Evolutionary conservation across 2,329 filamentous ascomycete genomes (phyloP).

Genomic region (Hypomyces perniciosus): DNA sequence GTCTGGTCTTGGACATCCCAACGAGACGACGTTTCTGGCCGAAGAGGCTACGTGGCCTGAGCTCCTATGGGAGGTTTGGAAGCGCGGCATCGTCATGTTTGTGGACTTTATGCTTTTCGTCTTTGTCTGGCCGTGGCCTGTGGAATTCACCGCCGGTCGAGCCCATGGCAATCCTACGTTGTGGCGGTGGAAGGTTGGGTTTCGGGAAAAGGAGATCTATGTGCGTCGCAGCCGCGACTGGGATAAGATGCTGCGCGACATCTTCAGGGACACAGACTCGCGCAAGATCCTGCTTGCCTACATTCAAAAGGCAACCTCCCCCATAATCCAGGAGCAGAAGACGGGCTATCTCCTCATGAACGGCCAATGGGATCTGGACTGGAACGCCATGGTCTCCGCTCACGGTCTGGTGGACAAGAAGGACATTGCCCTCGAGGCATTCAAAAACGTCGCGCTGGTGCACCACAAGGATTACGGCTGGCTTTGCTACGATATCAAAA

Average conservation of each 20-base stretch:
- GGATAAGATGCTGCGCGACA: slow-evolving; percentile 54
- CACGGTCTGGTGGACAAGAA: slow-evolving; percentile 63
- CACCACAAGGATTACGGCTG: slow-evolving; percentile 64
- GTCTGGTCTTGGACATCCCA: slow-evolving; percentile 59
- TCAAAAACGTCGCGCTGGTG: slow-evolving; percentile 65
- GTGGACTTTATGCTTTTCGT: slow-evolving; percentile 66
- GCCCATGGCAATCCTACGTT: slow-evolving; percentile 54
- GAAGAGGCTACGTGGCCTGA: slow-evolving; percentile 49
- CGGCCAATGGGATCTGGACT: slow-evolving; percentile 81
- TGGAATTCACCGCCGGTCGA: slow-evolving; percentile 61
- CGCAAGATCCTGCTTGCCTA: slow-evolving; percentile 55
- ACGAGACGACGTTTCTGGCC: slow-evolving; percentile 60
- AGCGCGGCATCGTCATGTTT: slow-evolving; percentile 60
- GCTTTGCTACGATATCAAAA: slow-evolving; percentile 53
- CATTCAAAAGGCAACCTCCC: slow-evolving; percentile 63
- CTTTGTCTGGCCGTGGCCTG: slow-evolving; percentile 67
- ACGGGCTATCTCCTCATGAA: slow-evolving; percentile 86
- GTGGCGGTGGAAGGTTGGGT: slow-evolving; percentile 73
- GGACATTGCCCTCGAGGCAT: slow-evolving; percentile 55
- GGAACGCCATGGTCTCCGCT: slow-evolving; percentile 70
- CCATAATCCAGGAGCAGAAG: slow-evolving; percentile 63
- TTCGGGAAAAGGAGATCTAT: slow-evolving; percentile 73
- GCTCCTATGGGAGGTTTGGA: slow-evolving; percentile 50
- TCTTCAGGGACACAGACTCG: slow-evolving; percentile 45
- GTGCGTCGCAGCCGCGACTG: slow-evolving; percentile 72